These are phyloP conservation scores for Rubia yunnanensis DNA, from an alignment of 257 asterid genomes.

Conservation along the genomic window DNA sequence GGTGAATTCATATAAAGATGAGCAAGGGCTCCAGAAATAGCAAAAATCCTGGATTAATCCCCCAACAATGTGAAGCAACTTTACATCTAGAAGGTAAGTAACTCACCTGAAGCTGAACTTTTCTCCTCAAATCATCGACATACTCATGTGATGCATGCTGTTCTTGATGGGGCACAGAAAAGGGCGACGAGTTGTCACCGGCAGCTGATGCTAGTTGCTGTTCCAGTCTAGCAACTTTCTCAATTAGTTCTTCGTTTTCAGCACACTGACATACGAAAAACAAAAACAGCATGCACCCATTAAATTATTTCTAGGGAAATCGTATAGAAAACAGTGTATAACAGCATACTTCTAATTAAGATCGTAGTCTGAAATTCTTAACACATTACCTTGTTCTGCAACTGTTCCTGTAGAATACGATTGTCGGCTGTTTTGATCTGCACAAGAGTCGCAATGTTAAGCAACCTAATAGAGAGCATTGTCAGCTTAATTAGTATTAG, in stretches of 20 bases:
- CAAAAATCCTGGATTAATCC: not conserved
- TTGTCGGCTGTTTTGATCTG: conserved; percentile 94
- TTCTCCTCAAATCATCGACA: conserved; percentile 55
- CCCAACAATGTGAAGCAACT: not conserved
- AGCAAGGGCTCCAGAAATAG: not conserved
- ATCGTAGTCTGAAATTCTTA: not conserved
- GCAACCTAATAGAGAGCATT: conserved; percentile 9
- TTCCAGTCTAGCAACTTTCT: conserved; percentile 50
- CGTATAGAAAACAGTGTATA: not conserved
- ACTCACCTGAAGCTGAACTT: conserved; percentile 72
- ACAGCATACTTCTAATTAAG: not conserved
- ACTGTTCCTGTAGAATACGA: conserved; percentile 89
- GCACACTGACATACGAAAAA: conserved; percentile 44
- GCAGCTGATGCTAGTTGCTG: conserved; percentile 51
- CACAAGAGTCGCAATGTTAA: conserved; percentile 26
- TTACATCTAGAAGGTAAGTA: conserved; percentile 2
- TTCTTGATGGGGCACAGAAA: conserved; percentile 36
- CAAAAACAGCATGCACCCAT: conserved; percentile 6
- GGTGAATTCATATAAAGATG: not conserved
- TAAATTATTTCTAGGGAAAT: conserved; percentile 4
- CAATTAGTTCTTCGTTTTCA: conserved; percentile 68
- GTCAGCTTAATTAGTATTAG: not conserved
- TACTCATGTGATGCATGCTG: conserved; percentile 45
- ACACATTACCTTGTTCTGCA: conserved; percentile 62
- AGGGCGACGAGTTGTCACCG: conserved; percentile 28